Evolutionary conservation across 2,329 filamentous ascomycete genomes (phyloP), one percentile per base, ranked within the genome.

Genomic region (Ophiostoma quercus): DNA sequence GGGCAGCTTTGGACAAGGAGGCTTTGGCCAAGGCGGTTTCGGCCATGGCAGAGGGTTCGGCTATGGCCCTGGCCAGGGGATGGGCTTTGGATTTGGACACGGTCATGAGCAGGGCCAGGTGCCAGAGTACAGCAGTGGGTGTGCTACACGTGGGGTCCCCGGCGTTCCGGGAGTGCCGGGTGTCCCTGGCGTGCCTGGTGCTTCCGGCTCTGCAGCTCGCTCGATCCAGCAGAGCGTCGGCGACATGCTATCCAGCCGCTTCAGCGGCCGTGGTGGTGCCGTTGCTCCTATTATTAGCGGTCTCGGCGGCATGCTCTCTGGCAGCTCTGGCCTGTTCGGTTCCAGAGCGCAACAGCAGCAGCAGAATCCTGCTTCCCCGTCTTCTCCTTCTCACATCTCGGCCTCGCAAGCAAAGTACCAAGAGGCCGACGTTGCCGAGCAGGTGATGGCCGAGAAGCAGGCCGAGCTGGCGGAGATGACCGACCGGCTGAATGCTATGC

Each of bases 351-450:
- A 1, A 29, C 25, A 29, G 25, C 25, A 16, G 16, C 43, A 57
- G 9, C n/a, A 22, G 47, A 16, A 8, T 8, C 62, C 60, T 16
- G 29, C 16, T 65, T n/a, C 60, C 9, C 32, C 60, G 9, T 22
- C 32, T 3, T 9, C 32, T 4, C 34, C 14, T 2, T n/a, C 32
- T 7, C 9, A 12, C 41, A 47, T 9, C n/a, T 43, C 69, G 22
- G 34, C 62, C 1, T 34, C 67, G n/a, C 75, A 75, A 19, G 77
- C 75, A 47, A 81, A 68, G 74, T 81, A 82, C 74, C 74, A 74
- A 1, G 75, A 74, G 0, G 79, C 77, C 1, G 78, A 78, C 43
- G 75, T 74, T 0, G 74, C 82, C 2, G 79, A 80, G 70, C 74
- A 73, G 37, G 74, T 78, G 47, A 76, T 82, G 9, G 75, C 72